phyloP scores from a whole-genome alignment of 169 alveolate genomes.

The Pseudocohnilembus persalinus region DNA sequence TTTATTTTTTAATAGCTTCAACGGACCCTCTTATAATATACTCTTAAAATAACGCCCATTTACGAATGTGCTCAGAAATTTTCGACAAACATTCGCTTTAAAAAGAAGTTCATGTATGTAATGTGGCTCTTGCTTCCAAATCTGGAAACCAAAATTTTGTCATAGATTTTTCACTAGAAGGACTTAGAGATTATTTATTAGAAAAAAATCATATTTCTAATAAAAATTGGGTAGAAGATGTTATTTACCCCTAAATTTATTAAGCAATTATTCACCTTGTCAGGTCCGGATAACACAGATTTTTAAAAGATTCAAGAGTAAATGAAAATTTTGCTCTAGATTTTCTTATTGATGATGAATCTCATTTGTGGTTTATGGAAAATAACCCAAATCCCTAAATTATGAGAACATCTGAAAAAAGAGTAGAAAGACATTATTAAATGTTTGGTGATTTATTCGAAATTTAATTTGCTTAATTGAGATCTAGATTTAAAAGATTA shows the following conservation, averaged over 20 bases:
- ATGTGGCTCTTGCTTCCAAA: conserved; percentile 33
- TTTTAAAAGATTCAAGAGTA: conserved; percentile 29
- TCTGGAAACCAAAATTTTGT: conserved; percentile 28
- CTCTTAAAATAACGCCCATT: conserved; percentile 29
- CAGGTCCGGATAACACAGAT: conserved; percentile 30
- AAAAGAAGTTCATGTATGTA: conserved; percentile 34
- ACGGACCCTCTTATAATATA: conserved; percentile 43
- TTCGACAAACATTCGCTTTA: conserved; percentile 1
- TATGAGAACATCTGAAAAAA: conserved; percentile 12
- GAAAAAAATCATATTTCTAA: conserved; percentile 27
- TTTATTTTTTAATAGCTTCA: conserved; percentile 38
- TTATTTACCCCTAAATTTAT: conserved; percentile 39
- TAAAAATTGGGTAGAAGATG: conserved; percentile 38
- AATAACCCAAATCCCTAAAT: conserved; percentile 28
- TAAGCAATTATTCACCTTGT: conserved; percentile 35
- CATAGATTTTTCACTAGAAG: conserved; percentile 46
- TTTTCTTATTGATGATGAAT: conserved; percentile 40
- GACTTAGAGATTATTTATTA: conserved; percentile 26
- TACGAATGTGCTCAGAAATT: conserved; percentile 37
- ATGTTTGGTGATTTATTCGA: conserved; percentile 32
- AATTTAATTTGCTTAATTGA: conserved; percentile 9
- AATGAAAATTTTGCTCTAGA: conserved; percentile 47
- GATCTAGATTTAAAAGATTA: conserved; percentile 11
- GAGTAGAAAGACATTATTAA: conserved; percentile 13
- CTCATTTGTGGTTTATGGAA: conserved; percentile 40